phyloP scores from a whole-genome alignment of 805 yeast species.

The Scheffersomyces ergatensis region DNA sequence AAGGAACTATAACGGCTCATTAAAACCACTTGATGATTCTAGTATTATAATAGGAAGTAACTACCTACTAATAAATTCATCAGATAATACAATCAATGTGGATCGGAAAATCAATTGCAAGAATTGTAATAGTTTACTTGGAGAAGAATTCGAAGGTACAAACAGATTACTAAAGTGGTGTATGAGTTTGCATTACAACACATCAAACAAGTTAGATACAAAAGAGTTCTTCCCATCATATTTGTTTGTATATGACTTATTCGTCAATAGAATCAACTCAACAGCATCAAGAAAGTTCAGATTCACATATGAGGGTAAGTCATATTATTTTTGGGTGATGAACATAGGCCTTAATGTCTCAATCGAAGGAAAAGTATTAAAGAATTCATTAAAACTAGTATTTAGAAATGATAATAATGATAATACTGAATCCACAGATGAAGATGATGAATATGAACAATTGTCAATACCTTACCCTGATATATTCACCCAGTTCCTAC shows the following conservation, averaged over 20 bases:
- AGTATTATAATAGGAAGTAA: conserved; percentile 53
- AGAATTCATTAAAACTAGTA: conserved; percentile 29
- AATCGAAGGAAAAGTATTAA: conserved; percentile 10
- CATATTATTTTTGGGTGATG: conserved; percentile 32
- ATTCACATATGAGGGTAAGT: conserved; percentile 7
- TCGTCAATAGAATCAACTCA: conserved; percentile 41
- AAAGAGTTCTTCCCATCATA: conserved; percentile 32
- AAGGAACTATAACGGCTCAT: conserved; percentile 34
- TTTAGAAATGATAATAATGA: conserved; percentile 10
- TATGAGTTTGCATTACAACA: conserved; percentile 25
- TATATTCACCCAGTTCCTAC: conserved; percentile 12
- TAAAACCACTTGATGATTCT: conserved; percentile 41
- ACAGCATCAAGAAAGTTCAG: conserved; percentile 33
- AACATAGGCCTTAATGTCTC: conserved; percentile 32
- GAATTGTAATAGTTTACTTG: conserved; percentile 37
- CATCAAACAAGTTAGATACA: not conserved
- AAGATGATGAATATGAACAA: conserved; percentile 12
- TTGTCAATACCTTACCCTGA: conserved; percentile 12
- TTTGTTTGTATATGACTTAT: conserved; percentile 32
- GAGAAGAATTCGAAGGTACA: conserved; percentile 26
- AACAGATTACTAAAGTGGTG: conserved; percentile 56
- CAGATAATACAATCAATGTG: conserved; percentile 2
- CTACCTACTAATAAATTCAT: conserved; percentile 44
- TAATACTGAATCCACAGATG: conserved; percentile 9
- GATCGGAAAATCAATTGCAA: conserved; percentile 25